Base-by-base conservation (phyloP, 1,139 yeast species). In the Candida sp. region DNA sequence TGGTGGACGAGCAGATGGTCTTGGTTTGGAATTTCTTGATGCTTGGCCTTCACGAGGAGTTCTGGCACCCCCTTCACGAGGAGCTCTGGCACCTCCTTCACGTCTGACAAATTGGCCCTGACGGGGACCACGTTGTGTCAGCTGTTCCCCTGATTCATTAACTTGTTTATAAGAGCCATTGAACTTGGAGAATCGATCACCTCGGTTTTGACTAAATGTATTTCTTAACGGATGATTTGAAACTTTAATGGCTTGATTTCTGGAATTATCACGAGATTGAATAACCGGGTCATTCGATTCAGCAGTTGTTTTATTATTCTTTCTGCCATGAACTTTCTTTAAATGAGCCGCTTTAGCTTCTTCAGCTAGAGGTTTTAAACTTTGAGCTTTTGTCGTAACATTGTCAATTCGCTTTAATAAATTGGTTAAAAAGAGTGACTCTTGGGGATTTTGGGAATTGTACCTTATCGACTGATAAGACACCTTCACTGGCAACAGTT, bases 381-480 rank as follows among this genome's bases (percentile, higher is more conserved):
- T 38, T 45, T 32, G 34, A 11, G 39, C 39, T 40, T 53, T 58
- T 44, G 57, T 45, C 25, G 66, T 61, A 45, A 66, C 64, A 33
- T 49, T 48, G 44, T 70, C 73, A 45, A 70, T 66, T 51, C 72
- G 56, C 45, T 62, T 63, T 58, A 70, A 63, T 48, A 70, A 57
- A 35, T 60, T 64, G 32, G 64, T 56, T 49, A 69, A 60, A 48
- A 63, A 55, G 45, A 53, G 52, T 19, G 39, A 37, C 21, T 37
- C 39, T 19, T 37, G 30, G 22, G 39, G 27, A 37, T 29, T 37
- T 19, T 37, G 30, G 22, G 39, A 37, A 37, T 29, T 37, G 23
- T 27, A 37, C 27, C 39, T 37, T 12, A 37, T 23, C 25, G 34
- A 12, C n/a, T 32, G 19, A 12, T 32, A 32, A 32, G 19, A 32